phyloP scores from a whole-genome alignment of 345 rosid genomes.

The Anastatica hierochuntica region DNA sequence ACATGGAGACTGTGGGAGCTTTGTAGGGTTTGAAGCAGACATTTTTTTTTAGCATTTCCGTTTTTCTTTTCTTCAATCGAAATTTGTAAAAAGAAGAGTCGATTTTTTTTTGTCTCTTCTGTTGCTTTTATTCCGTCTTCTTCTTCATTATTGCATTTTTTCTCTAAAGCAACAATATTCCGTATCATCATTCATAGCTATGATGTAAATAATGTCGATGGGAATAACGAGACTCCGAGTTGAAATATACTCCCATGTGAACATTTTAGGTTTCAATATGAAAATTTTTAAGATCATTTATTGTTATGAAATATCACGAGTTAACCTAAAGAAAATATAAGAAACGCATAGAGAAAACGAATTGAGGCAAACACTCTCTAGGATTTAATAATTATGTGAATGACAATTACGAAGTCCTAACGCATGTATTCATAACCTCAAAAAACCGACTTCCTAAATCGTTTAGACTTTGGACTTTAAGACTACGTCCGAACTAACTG shows the following conservation, averaged over 20 bases:
- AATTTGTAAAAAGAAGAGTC: constrained; percentile 12
- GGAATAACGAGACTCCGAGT: neutral
- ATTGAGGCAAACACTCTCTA: too few relatives aligned
- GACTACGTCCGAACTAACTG: too few relatives aligned
- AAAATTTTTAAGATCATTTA: too few relatives aligned
- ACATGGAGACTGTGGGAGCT: constrained; percentile 36
- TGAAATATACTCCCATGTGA: too few relatives aligned
- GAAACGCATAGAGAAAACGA: too few relatives aligned
- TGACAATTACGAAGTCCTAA: too few relatives aligned
- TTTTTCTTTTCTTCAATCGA: constrained; percentile 5
- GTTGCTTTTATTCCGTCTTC: neutral
- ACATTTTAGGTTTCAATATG: neutral
- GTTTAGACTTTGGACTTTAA: too few relatives aligned
- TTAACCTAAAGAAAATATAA: neutral
- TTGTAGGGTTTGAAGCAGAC: constrained; percentile 60
- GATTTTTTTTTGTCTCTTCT: constrained; percentile 15
- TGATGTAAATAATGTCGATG: constrained; percentile 2
- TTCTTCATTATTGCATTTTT: neutral
- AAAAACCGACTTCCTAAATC: too few relatives aligned
- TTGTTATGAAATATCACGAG: too few relatives aligned
- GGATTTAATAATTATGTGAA: constrained; percentile 10
- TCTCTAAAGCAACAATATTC: constrained; percentile 1
- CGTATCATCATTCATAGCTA: constrained; percentile 20
- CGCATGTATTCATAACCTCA: too few relatives aligned
- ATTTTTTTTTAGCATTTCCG: too few relatives aligned